Evolutionary conservation across 768 basidiomycete genomes (phyloP), one percentile per base, ranked within the genome.

Genomic region (Trametes cingulata): DNA sequence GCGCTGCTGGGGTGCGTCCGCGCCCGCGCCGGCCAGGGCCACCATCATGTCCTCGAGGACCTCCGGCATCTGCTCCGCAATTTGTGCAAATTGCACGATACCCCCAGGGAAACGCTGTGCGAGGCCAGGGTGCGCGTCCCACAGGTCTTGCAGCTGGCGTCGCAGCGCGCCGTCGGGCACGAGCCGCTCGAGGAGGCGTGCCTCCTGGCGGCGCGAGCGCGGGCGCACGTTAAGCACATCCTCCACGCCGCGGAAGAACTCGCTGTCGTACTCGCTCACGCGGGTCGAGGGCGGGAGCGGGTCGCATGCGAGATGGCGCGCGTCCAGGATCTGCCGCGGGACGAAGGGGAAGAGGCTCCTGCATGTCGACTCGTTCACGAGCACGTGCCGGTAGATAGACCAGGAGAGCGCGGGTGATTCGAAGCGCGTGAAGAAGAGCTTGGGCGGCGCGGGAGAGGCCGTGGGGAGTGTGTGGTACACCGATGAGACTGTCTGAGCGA

Each of bases 221-320:
- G 72, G 60, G 41, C 73, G 72, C 45, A 68, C 52, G 19, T 76
- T 69, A 50, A 82, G 77, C 15, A 77, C 67, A 63, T 88, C 86
- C 52, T 86, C 85, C 3, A 80, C 75, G 1, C 84, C 83, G 15
- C 72, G 75, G 76, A 98, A 95, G 74, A 95, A 97, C n/a, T 71
- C 72, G 3, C 80, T 75, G 62, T 93, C 80, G 73, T 97, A 97
- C 40, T 67, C 69, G 35, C 80, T 88, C 2, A 85, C 67, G 2
- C 81, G 74, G 0, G 81, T 80, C 6, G 74, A 75, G 0, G 95
- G 95, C 0, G 95, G 93, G 2, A 96, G 76, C 0, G 95, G 95
- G 68, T 98, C 96, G 65, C 88, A 97, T 9, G 88, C 85, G 61
- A 91, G 76, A 6, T 84, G 79, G 56, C 84, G 82, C 13, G 73